These are phyloP conservation scores for Rhodofomes roseus DNA, from an alignment of 1,284 basidiomycete species.

Conservation along the genomic window DNA sequence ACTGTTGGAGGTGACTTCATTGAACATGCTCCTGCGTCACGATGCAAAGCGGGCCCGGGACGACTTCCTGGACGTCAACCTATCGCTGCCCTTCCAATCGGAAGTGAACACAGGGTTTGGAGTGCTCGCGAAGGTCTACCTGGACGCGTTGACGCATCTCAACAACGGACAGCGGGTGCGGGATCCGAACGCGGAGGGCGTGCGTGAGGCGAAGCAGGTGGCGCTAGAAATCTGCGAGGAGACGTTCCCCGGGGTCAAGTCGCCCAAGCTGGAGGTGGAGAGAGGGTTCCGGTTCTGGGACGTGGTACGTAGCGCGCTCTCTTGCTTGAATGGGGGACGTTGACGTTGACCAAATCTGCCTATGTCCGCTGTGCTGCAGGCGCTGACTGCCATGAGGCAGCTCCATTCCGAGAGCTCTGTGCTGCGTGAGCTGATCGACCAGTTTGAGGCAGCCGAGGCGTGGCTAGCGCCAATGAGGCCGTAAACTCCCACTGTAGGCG, in stretches of 20 bases:
- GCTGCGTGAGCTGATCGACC: slow-evolving; percentile 79
- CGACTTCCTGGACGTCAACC: slow-evolving; percentile 88
- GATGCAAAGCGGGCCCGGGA: slow-evolving; percentile 86
- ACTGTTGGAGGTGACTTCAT: slow-evolving; percentile 85
- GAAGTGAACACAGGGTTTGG: slow-evolving; percentile 99
- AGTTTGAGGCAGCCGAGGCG: slow-evolving; percentile 92
- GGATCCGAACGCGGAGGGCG: slow-evolving; percentile 72
- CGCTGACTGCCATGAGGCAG: slow-evolving; percentile 85
- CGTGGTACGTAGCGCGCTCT: slow-evolving; percentile 59
- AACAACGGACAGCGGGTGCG: slow-evolving; percentile 75
- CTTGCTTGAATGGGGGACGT: slow-evolving; percentile 3
- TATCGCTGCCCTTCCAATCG: slow-evolving; percentile 89
- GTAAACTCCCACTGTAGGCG: slow-evolving; percentile 34
- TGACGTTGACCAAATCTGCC: slow-evolving; percentile 14
- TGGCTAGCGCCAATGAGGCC: slow-evolving; percentile 93
- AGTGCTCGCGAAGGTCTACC: slow-evolving; percentile 93
- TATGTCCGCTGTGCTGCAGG: slow-evolving; percentile 40
- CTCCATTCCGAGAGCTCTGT: slow-evolving; percentile 82
- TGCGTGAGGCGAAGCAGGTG: slow-evolving; percentile 79
- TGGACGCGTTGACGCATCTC: slow-evolving; percentile 88
- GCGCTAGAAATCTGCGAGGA: slow-evolving; percentile 92
- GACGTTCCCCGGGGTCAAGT: slow-evolving; percentile 90
- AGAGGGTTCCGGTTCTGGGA: slow-evolving; percentile 99
- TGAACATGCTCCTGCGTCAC: slow-evolving; percentile 88
- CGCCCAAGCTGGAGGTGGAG: slow-evolving; percentile 84